Evolutionary conservation across 768 basidiomycete species (phyloP), one percentile per base, ranked within the genome.

Genomic region (Tephrocybe sp.): DNA sequence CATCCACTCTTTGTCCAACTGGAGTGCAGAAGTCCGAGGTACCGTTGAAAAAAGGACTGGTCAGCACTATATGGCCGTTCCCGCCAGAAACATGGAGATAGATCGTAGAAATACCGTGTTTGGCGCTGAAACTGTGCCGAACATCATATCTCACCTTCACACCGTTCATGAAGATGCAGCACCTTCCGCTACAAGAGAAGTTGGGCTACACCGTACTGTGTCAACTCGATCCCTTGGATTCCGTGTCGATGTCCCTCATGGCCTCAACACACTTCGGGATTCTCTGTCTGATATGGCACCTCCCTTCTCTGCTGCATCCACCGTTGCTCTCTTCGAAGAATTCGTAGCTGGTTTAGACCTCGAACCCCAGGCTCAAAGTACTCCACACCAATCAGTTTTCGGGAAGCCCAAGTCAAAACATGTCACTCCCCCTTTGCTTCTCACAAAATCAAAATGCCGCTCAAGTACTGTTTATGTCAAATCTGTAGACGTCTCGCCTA

Each of bases 391-490:
- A 54, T 70, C 66, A 20, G 66, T 72, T 50, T 62, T 71, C 34
- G 62, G 63, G 34, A 76, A 71, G 56, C 62, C 68, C 20, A 58
- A 50, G 5, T 63, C 65, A 37, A 58, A 58, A 26, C 63, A 65
- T 45, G 65, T 68, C 8, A 68, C 71, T n/a, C 65, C 72, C 26
- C 69, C 74, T 42, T 54, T 75, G 52, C 67, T 69, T 41, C 54
- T 74, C 50, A 67, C 68, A 40, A 64, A 65, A 59, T 61, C 50
- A 50, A 56, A 59, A 45, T 74, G 76, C 58, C 80, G 79, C 60
- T 82, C 85, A 48, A 83, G 81, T 59, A 82, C 86, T 66, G 69
- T 78, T 52, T 85, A 86, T 68, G 80, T 84, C 61, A 82, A 76
- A 70, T 83, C 85, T 45, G 78, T 80, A 55, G 73, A 71, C 54